Conservation (phyloP, 352 stramenopile genomes). For the Lagenidium sp. region DNA sequence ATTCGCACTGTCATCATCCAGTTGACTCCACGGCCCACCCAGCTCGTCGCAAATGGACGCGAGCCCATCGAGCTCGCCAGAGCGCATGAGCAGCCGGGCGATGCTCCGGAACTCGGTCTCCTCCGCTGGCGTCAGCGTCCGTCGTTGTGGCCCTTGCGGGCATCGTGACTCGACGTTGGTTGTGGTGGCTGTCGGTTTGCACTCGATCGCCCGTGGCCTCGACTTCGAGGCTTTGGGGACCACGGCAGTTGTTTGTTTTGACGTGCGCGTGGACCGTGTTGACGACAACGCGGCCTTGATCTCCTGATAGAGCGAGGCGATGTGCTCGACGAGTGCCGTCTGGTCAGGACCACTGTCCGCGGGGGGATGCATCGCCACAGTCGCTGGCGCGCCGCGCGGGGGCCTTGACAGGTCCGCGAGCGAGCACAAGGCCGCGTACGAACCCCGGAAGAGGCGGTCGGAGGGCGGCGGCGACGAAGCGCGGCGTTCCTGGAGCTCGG, state of each 20-base stretch:
- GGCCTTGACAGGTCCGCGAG: conserved; percentile 18
- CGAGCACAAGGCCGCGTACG: conserved; percentile 40
- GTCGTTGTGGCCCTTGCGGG: no score
- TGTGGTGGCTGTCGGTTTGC: no score
- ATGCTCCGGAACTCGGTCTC: conserved; percentile 34
- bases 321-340: conserved; percentile 17
- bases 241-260: not conserved
- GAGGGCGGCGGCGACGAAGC: not conserved
- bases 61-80: conserved; percentile 14
- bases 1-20: no score
- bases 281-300: conserved; percentile 14
- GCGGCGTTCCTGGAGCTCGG: conserved; percentile 10
- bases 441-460: conserved; percentile 2
- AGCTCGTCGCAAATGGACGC: conserved; percentile 25
- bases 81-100: conserved; percentile 19
- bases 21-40: conserved; percentile 16
- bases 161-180: not conserved
- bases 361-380: conserved; percentile 9
- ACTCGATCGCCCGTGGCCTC: no score
- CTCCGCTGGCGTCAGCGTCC: conserved; percentile 7
- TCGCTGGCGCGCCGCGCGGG: not conserved
- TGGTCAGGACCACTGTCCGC: conserved; percentile 21
- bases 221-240: not conserved
- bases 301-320: conserved; percentile 23
- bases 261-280: no score